Conservation (phyloP, 495 filamentous ascomycete genomes). For the Bacidia rubella region DNA sequence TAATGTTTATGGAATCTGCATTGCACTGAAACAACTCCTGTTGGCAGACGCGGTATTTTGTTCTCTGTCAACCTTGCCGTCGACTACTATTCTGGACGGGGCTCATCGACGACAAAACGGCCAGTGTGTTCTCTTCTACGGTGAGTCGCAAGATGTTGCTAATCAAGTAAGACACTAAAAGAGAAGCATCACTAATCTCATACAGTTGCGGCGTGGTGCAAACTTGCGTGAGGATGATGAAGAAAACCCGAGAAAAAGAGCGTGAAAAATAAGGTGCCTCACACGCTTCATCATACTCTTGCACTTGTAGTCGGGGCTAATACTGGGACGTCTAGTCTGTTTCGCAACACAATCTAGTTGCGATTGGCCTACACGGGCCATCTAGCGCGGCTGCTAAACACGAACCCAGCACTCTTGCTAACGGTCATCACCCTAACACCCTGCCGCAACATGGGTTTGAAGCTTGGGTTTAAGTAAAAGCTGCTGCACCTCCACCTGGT, state of each 20-base stretch:
- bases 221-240: neutral
- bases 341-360: conserved; percentile 6
- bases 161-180: neutral
- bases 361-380: conserved; percentile 6
- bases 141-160: neutral
- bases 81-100: too few relatives aligned
- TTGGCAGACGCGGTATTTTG: neutral
- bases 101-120: too few relatives aligned
- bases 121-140: too few relatives aligned
- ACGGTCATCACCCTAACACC: neutral
- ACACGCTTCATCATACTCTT: too few relatives aligned
- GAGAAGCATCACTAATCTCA: neutral
- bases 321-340: conserved; percentile 2
- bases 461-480: neutral
- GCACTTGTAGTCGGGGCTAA: neutral
- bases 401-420: neutral
- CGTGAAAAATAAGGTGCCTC: too few relatives aligned
- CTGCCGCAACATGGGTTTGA: neutral
- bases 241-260: too few relatives aligned
- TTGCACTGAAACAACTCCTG: neutral
- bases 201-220: neutral
- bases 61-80: too few relatives aligned
- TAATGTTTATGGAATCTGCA: neutral
- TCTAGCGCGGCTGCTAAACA: conserved; percentile 1
- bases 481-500: neutral